These are phyloP conservation scores for Mycena capillaripes DNA, from an alignment of 768 basidiomycete species.

Conservation along the genomic window DNA sequence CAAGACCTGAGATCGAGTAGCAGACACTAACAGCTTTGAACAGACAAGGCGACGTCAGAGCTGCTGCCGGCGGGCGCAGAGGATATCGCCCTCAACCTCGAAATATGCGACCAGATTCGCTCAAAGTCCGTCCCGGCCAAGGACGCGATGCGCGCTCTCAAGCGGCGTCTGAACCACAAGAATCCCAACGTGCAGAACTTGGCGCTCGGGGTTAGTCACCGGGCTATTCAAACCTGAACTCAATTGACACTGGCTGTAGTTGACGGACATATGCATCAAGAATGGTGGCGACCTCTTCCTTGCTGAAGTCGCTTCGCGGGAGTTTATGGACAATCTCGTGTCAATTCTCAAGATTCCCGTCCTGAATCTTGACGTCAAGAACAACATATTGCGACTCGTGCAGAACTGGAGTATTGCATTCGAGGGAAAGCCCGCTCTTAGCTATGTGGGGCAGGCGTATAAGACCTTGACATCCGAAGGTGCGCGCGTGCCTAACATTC, in stretches of 20 bases:
- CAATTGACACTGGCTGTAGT: constrained; percentile 55
- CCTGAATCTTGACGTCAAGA: constrained; percentile 87
- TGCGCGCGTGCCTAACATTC: constrained; percentile 46
- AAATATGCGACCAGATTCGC: constrained; percentile 97
- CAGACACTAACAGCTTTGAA: constrained; percentile 22
- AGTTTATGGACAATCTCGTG: constrained; percentile 94
- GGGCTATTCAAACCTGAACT: constrained; percentile 2
- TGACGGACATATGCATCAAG: constrained; percentile 95
- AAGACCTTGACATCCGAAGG: constrained; percentile 83
- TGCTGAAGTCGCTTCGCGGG: constrained; percentile 84
- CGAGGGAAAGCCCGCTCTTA: constrained; percentile 80
- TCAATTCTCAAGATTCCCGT: constrained; percentile 86
- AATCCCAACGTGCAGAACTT: constrained; percentile 96
- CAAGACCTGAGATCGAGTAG: neutral
- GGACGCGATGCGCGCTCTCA: constrained; percentile 90
- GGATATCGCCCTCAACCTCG: constrained; percentile 93
- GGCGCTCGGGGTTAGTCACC: constrained; percentile 79
- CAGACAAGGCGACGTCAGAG: constrained; percentile 97
- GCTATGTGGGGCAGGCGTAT: constrained; percentile 86
- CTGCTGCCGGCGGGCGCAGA: constrained; percentile 85
- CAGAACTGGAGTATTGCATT: constrained; percentile 97
- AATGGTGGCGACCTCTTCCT: constrained; percentile 97
- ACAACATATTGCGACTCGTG: constrained; percentile 79
- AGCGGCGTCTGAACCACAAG: constrained; percentile 90
- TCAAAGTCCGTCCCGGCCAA: constrained; percentile 90